Percentiles rank a stretch among this genome's conserved stretches.
Evolutionary conservation across 1,139 yeast genomes (phyloP).

Genomic region (Yamadazyma siamensis): DNA sequence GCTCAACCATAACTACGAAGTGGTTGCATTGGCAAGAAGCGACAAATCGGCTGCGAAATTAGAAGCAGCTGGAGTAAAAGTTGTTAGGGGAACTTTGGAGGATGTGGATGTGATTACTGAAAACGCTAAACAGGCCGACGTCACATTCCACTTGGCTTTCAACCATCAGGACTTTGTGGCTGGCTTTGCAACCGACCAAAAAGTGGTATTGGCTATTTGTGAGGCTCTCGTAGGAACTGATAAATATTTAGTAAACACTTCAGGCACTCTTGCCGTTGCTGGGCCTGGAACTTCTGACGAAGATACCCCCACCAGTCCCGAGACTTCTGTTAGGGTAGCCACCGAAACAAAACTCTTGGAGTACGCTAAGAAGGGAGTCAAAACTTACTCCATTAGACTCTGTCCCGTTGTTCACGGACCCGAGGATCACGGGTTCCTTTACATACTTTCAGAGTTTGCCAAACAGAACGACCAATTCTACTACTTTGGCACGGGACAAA

Average conservation of each 20-base stretch:
- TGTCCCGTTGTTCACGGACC: constrained; percentile 26
- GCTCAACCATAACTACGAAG: constrained; percentile 25
- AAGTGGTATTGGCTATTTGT: constrained; percentile 18
- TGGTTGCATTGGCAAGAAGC: constrained; percentile 36
- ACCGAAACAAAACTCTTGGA: constrained; percentile 9
- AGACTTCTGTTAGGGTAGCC: constrained; percentile 2
- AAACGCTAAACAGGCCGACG: constrained; percentile 25
- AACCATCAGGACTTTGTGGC: constrained; percentile 11
- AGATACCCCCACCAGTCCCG: constrained; percentile 1
- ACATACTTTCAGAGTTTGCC: constrained; percentile 11
- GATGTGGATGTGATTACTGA: constrained; percentile 20
- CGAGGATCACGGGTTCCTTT: constrained; percentile 16
- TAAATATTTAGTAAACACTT: constrained; percentile 17
- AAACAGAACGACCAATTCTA: constrained; percentile 11
- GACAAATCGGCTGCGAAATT: constrained; percentile 28
- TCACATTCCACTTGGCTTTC: constrained; percentile 29
- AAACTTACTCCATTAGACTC: constrained; percentile 17
- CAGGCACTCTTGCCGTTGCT: constrained; percentile 9
- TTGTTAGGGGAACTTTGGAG: constrained; percentile 20
- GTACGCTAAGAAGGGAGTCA: constrained; percentile 19
- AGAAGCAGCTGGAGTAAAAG: constrained; percentile 15
- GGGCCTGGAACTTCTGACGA: neutral
- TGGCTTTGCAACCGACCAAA: constrained; percentile 15
- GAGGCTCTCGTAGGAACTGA: constrained; percentile 19
- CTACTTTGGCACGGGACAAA: constrained; percentile 20